Conservation (phyloP, 2,329 filamentous ascomycete species). For the Colletotrichum shisoi region DNA sequence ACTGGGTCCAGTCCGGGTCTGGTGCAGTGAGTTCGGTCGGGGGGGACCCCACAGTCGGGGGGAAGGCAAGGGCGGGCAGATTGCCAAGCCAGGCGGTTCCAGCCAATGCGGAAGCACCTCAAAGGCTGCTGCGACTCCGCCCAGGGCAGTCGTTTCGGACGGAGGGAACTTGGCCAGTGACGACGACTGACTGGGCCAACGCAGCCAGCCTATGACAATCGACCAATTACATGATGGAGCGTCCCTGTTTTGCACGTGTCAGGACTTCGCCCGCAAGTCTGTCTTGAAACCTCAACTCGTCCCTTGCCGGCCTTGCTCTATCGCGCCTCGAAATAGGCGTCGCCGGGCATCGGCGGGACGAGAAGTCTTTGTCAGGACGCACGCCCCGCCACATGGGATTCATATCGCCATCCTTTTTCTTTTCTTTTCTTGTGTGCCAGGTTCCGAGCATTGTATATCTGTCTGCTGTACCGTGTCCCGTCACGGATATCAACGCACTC, state of each 20-base stretch:
- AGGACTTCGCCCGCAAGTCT: neutral
- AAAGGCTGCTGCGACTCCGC: constrained; percentile 33
- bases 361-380: constrained; percentile 20
- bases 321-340: constrained; percentile 9
- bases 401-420: constrained; percentile 15
- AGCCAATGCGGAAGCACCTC: constrained; percentile 38
- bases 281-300: neutral
- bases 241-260: constrained; percentile 32
- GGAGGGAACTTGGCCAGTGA: constrained; percentile 37
- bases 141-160: constrained; percentile 37
- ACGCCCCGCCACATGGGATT: constrained; percentile 26
- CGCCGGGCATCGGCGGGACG: constrained; percentile 26
- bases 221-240: constrained; percentile 20
- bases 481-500: neutral
- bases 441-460: neutral
- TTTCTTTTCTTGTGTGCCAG: neutral
- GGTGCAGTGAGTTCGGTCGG: constrained; percentile 29
- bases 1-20: constrained; percentile 2
- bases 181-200: neutral
- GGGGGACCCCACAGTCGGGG: constrained; percentile 34
- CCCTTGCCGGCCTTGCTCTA: neutral
- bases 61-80: constrained; percentile 30
- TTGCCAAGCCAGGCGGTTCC: constrained; percentile 30
- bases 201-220: constrained; percentile 9
- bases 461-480: neutral